Evolutionary conservation across 192 early-diverging fungal species (phyloP), one percentile per base, ranked within the genome.

Genomic region (Podila clonocystis): DNA sequence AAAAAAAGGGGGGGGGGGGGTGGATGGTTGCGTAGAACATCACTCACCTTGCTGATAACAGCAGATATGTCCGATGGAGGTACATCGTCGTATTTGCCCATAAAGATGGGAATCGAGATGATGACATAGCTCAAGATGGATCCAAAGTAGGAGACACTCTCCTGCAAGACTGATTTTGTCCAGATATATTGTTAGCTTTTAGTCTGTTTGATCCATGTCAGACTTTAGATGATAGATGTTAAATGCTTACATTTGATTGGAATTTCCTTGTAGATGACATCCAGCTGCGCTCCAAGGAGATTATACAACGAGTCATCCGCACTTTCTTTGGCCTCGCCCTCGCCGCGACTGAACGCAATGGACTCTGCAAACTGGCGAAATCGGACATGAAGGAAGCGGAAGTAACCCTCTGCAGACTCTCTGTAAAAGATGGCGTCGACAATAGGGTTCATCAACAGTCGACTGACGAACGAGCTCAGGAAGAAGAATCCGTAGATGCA

Each of bases 321-420:
- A 28, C 85, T 62, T 7, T 63, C 57, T 45, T 85, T 82, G 71
- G 96, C 95, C 58, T 84, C 82, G 4, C 73, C 65, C 80, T 96
- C 94, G 26, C 95, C 93, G n/a, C 89, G 84, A 70, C 91, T 87
- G 62, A 98, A 92, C 6, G 95, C 91, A 73, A 98, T 92, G 0
- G 91, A 84, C 71, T 97, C 95, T 29, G 93, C 91, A 84, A 88
- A 89, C 57, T 90, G 88, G 15, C 93, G 86, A 36, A 93, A 84
- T 5, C 92, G 87, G 33, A 94, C 87, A 66, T 95, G 92, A 38
- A 90, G 75, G 71, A 89, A 94, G 63, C 88, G 87, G 63, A 95
- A 93, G 62, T 95, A 88, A 9, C 96, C 96, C 80, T 98, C 96
- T 0, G 89, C 87, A 20, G 85, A 86, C 74, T 98, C 95, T 64